These are phyloP conservation scores for Apiotrichum mycotoxinovorans DNA, from an alignment of 1,284 basidiomycete species.

Conservation along the genomic window DNA sequence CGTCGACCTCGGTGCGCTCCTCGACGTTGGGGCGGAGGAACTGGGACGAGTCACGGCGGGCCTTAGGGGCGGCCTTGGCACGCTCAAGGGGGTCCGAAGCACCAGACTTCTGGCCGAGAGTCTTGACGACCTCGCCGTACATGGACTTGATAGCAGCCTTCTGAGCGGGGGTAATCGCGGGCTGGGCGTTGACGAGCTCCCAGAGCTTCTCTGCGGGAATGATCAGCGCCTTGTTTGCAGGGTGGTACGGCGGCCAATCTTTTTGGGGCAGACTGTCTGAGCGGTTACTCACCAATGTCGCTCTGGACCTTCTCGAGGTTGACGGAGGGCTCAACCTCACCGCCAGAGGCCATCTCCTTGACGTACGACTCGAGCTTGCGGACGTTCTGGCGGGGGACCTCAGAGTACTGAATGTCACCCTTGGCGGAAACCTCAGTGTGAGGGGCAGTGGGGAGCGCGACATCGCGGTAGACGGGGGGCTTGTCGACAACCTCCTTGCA, in stretches of 20 bases:
- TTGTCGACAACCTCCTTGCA: conserved; percentile 46
- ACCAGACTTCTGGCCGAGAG: conserved; percentile 59
- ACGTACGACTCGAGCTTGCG: conserved; percentile 97
- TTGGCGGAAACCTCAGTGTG: conserved; percentile 87
- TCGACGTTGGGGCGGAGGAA: conserved; percentile 84
- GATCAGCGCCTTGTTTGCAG: not conserved
- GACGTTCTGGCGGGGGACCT: conserved; percentile 90
- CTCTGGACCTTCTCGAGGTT: conserved; percentile 97
- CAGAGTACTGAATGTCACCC: conserved; percentile 91
- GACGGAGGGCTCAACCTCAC: conserved; percentile 71
- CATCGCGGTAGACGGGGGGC: conserved; percentile 55
- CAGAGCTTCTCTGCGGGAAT: conserved; percentile 72
- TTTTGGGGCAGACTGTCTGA: too few species aligned
- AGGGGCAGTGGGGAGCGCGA: conserved; percentile 97
- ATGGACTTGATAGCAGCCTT: conserved; percentile 96
- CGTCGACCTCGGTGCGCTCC: conserved; percentile 68
- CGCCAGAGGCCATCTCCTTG: conserved; percentile 96
- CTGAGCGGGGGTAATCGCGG: conserved; percentile 92
- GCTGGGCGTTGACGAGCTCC: conserved; percentile 95
- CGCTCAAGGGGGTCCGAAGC: conserved; percentile 26
- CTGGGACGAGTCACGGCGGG: conserved; percentile 81
- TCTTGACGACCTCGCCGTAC: conserved; percentile 87
- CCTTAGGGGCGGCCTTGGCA: conserved; percentile 32
- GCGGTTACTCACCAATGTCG: conserved; percentile 60
- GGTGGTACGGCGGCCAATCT: too few species aligned